A percentile compares a stretch with the other conserved stretches of the same genome.
phyloP scores from a whole-genome alignment of 768 basidiomycete species.

The Lentinula raphanica region DNA sequence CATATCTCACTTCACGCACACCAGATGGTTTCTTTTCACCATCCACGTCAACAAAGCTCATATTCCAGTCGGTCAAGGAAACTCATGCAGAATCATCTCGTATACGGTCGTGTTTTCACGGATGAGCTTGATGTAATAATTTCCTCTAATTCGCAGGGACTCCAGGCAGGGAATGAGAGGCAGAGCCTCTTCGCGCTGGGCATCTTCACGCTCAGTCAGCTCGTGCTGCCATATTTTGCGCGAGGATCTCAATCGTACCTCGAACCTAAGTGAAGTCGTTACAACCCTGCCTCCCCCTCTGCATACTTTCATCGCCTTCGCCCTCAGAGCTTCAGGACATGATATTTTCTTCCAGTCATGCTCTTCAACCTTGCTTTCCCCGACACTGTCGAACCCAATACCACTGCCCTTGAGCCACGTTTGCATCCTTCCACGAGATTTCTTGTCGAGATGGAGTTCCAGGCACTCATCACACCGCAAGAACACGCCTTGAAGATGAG shows the following conservation, averaged over 20 bases:
- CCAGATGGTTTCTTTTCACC: conserved; percentile 16
- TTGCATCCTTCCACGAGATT: conserved; percentile 12
- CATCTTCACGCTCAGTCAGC: no score
- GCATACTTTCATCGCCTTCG: conserved; percentile 16
- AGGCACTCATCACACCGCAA: conserved; percentile 11
- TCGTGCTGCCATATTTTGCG: conserved; percentile 12
- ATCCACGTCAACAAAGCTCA: conserved; percentile 16
- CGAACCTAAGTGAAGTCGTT: conserved; percentile 10
- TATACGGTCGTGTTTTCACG: conserved; percentile 13
- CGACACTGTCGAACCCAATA: not conserved
- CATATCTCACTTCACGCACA: conserved; percentile 12
- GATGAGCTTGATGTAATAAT: conserved; percentile 13
- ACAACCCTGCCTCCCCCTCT: conserved; percentile 13
- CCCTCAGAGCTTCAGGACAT: conserved; percentile 15
- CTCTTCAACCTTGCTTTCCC: not conserved
- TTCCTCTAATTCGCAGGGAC: conserved; percentile 3
- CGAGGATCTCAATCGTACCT: conserved; percentile 9
- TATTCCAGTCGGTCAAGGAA: conserved; percentile 9
- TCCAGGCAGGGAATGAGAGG: no score
- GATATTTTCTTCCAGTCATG: conserved; percentile 13
- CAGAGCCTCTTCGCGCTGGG: no score
- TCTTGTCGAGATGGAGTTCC: conserved; percentile 1
- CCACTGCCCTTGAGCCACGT: conserved; percentile 15
- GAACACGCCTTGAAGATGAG: conserved; percentile 12
- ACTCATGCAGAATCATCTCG: conserved; percentile 12